Base-by-base conservation (phyloP, 192 early-diverging fungal genomes). In the Backusella circina region DNA sequence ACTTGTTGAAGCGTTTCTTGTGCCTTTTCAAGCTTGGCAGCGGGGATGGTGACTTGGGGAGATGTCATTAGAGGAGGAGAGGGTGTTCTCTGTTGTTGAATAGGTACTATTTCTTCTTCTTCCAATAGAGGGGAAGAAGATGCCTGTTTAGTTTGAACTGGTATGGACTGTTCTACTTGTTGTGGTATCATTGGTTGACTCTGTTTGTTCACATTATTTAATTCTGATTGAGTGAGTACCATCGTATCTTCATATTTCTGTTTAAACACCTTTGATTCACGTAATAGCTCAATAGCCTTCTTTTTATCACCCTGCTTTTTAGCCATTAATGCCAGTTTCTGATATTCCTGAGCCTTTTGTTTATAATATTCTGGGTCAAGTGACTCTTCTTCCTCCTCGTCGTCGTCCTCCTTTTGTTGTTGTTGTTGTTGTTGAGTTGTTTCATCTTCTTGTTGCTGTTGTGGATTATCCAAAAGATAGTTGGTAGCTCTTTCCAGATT, bases 401-500 rank as follows among this genome's bases (percentile, higher is more conserved):
- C 50, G 18, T 67, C 65, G 28, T 15, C 23, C 4, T 15, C 12
- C 6, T 37, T 37, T 35, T 41, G 65, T 28, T 80, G 35, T 54
- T 70, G 8, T 71, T 66, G 32, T 35, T 21, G 28, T 64, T 36
- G 30, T 21, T 26, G 26, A 0, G 32, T 6, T 31, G 65, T 44
- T 31, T 28, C 23, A 4, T 66, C 38, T 23, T 33, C n/a, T 31
- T 41, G 41, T 13, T 41, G 35, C 2, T 69, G 38, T 44, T 36
- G 30, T 15, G 67, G 47, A 33, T 37, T 36, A 80, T 93, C 92
- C 54, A 95, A 80, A 31, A 95, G 81, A 75, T 91, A 91, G 77
- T 95, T 93, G 70, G 91, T 88, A 0, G 93, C 93, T 80, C 89
- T 87, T 71, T 90, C 86, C 18, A 91, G 80, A 79, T 95, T 90